Evolutionary conservation across 2,329 filamentous ascomycete species (phyloP), one percentile per base, ranked within the genome.

Genomic region (Oidium heveae): DNA sequence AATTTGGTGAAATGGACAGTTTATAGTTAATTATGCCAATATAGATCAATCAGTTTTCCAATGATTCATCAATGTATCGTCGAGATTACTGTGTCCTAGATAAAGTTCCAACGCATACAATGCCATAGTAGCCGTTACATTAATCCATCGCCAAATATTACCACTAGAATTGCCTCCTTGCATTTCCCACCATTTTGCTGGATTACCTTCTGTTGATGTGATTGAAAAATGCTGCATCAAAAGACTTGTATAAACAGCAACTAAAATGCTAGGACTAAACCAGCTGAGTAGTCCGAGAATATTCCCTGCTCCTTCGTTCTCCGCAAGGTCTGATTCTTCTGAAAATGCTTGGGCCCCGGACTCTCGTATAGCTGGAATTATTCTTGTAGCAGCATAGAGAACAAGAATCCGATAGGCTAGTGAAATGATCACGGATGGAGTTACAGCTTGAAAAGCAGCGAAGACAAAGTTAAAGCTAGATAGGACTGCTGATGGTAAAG

Each of bases 211-310:
- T 54, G 74, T 69, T 22, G 70, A 77, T 16, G 74, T 82, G 12
- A 84, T 82, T 5, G 86, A 84, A 64, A 98, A 96, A 67, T 98
- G 91, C 66, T 96, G 91, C 71, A 96, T 82, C 36, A 98, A 70
- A 53, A 98, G 70, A 67, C 88, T 95, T 1, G 91, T 98, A 68
- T 98, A 98, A 33, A 96, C 88, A 4, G 91, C 84, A 57, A 98
- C 89, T 55, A 98, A 74, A 55, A 96, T 93, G 24, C 85, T 93
- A 0, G 91, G 89, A 18, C 86, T 91, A 69, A 95, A 96, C 79
- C 88, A 95, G 61, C 83, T 91, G 43, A 96, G 71, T 59, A 95
- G 77, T 0, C 83, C 85, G 16, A 96, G 70, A 6, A 94, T 71
- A 60, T 81, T 82, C 61, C 80, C 85, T 22, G 87, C 86, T 8